Conservation (phyloP, 2,329 filamentous ascomycete genomes). For the Dactylellina haptotyla region DNA sequence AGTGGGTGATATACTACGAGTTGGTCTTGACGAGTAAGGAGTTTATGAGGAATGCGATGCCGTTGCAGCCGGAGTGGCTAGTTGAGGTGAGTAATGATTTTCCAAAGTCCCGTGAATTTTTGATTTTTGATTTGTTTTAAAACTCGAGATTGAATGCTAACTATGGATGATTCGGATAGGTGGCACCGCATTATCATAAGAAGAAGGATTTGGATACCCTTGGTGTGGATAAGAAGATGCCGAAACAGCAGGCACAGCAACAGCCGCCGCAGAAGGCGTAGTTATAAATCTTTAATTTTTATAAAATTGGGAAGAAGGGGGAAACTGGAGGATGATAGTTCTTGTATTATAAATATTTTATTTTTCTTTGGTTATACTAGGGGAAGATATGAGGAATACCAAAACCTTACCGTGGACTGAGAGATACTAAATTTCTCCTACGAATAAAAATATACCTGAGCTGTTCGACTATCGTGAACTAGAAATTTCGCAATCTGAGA, state of each 20-base stretch:
- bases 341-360: constrained; percentile 8
- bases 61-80: constrained; percentile 84
- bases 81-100: constrained; percentile 67
- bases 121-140: not conserved
- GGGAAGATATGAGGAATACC: not conserved
- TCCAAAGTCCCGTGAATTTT: not conserved
- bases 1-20: constrained; percentile 89
- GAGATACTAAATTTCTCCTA: no score
- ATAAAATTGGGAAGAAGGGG: not conserved
- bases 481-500: no score
- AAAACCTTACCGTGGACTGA: not conserved
- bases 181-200: constrained; percentile 95
- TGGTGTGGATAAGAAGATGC: constrained; percentile 78
- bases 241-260: constrained; percentile 64
- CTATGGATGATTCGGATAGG: constrained; percentile 57
- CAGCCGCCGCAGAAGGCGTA: constrained; percentile 18
- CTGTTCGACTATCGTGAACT: no score
- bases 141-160: constrained; percentile 20
- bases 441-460: no score
- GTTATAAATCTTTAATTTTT: no score
- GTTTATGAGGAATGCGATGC: constrained; percentile 89
- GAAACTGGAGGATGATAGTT: not conserved
- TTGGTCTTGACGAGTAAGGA: constrained; percentile 85
- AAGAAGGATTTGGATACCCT: constrained; percentile 85
- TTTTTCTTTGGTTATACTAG: no score